Conservation (phyloP, 2,329 filamentous ascomycete species). For the Fusarium humuli region DNA sequence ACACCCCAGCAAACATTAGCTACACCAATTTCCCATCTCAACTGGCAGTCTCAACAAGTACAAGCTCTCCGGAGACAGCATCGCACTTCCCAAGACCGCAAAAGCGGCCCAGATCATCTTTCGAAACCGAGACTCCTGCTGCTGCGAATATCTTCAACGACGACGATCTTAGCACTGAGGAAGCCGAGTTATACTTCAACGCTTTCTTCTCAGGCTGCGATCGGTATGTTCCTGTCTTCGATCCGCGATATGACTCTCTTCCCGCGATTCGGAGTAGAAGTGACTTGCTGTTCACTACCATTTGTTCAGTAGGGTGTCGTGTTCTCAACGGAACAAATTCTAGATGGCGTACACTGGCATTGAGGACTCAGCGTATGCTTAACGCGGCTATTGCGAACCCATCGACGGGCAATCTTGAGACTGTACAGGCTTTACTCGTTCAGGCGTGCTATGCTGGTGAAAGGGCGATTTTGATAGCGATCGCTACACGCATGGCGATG, state of each 20-base stretch:
- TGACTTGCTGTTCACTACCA: constrained; percentile 7
- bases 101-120: not conserved
- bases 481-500: constrained; percentile 18
- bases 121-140: constrained; percentile 7
- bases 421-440: constrained; percentile 7
- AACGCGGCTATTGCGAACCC: constrained; percentile 22
- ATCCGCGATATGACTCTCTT: not conserved
- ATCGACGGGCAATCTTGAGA: constrained; percentile 6
- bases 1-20: fast-evolving
- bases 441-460: constrained; percentile 23
- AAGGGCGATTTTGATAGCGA: constrained; percentile 10
- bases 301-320: constrained; percentile 21
- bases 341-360: constrained; percentile 1
- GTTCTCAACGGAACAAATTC: constrained; percentile 8
- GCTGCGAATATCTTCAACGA: not conserved
- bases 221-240: constrained; percentile 17
- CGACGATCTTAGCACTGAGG: not conserved
- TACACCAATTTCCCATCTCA: not conserved
- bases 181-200: constrained; percentile 13
- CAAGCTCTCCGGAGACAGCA: not conserved
- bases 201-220: constrained; percentile 24
- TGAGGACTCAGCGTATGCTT: constrained; percentile 16
- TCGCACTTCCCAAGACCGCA: not conserved
- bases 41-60: not conserved
- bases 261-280: not conserved